phyloP scores from a whole-genome alignment of 345 rosid genomes.

The Eucalyptus marginata region DNA sequence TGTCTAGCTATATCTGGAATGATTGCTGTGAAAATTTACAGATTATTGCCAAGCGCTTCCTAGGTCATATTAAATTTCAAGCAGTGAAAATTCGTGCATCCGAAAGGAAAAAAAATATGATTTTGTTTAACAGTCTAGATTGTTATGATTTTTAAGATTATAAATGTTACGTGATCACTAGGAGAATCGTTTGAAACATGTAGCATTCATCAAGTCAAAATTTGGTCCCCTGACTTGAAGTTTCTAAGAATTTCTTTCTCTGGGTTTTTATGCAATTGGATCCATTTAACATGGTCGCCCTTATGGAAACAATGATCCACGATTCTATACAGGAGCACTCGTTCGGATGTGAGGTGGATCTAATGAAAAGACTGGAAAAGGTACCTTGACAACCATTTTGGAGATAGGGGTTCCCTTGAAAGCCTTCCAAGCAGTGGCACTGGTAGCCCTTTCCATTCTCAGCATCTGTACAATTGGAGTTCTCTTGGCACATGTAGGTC shows the following conservation, averaged over 20 bases:
- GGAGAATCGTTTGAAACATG: too few relatives aligned
- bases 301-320: neutral
- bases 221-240: too few relatives aligned
- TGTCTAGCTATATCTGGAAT: too few relatives aligned
- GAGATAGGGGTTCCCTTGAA: neutral
- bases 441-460: neutral
- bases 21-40: too few relatives aligned
- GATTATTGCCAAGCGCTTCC: rapidly evolving
- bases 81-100: rapidly evolving
- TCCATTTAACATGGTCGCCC: neutral
- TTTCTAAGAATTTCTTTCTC: too few relatives aligned
- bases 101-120: too few relatives aligned
- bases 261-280: neutral
- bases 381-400: neutral
- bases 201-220: too few relatives aligned
- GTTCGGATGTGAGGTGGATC: neutral
- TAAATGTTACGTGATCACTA: too few relatives aligned
- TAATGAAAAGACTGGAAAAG: neutral
- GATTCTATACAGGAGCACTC: neutral
- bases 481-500: neutral
- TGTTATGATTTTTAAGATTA: too few relatives aligned
- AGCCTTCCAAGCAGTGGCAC: slow-evolving; percentile 3
- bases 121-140: rapidly evolving
- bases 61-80: too few relatives aligned
- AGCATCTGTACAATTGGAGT: neutral